Base-by-base conservation (phyloP, 202 grass and related monocot species). In the Elaeis oleifera region DNA sequence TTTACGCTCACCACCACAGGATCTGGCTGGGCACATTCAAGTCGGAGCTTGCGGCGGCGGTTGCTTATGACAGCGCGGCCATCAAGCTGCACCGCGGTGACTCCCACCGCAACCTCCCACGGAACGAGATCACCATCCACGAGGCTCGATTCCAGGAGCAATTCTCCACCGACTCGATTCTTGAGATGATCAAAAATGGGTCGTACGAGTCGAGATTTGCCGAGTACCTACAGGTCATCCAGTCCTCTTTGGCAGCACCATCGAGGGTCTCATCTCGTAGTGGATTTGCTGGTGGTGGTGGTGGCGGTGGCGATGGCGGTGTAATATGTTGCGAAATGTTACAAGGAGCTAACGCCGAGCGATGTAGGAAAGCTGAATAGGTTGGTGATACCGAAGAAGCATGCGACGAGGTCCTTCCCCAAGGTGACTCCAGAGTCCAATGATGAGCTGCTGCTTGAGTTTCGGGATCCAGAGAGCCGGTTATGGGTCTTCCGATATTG, bases 311-410 rank as follows among this genome's bases (percentile, higher is more conserved):
- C 36, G n/a, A 18, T 19, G 9, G 60, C 2, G 1, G 8, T 9
- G 16, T 48, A 0, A 32, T 0, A 5, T 4, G 18, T 3, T 5
- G 31, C 3, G 65, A 68, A 26, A 54, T 55, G 65, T 68, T 68
- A n/a, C 25, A 68, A 70, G 68, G 68, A 70, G 18, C 36, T 70
- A 16, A 70, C 68, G 7, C 68, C 68, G 5, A 70, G 68, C 54
- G 68, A 70, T 22, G 68, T 70, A 22, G 68, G 68, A 14, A 70
- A 70, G 55, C 22, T 70, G 7, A 70, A 70, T 22, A 49, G 68
- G 22, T 8, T 70, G 68, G 68, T 70, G 55, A 70, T 70, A 48
- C 68, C 68, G 6, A 70, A 70, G 36, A 58, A 59, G 31, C 23
- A 70, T 6, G 68, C 68, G 6, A 59, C 39, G 36, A 29, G 23